Conservation (phyloP, 2,329 filamentous ascomycete species). For the Davidsoniella eucalypti region DNA sequence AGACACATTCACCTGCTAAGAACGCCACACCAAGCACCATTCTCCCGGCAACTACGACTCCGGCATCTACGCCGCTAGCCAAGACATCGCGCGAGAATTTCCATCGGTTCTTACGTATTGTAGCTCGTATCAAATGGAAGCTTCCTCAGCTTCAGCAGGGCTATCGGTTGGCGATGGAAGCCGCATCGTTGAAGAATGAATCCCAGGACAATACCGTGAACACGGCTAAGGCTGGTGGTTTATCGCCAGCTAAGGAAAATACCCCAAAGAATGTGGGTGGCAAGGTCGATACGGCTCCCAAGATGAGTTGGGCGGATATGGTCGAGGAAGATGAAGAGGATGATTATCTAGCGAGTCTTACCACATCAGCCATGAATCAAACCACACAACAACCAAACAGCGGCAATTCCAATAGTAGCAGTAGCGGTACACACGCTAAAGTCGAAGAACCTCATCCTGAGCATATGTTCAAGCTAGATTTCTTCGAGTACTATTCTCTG, state of each 20-base stretch:
- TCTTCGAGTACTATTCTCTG: slow-evolving; percentile 59
- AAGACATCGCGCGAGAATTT: slow-evolving; percentile 7
- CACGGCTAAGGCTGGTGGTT: no score
- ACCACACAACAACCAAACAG: not conserved
- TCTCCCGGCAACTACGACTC: not conserved
- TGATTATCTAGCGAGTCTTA: slow-evolving; percentile 12
- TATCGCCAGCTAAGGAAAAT: no score
- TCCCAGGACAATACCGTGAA: no score
- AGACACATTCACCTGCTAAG: not conserved
- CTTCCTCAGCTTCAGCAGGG: slow-evolving; percentile 40
- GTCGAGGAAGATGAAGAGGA: slow-evolving; percentile 15
- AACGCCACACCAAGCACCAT: not conserved
- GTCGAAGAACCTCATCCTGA: slow-evolving; percentile 33
- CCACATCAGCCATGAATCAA: not conserved
- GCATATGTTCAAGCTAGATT: slow-evolving; percentile 59
- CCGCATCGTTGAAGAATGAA: no score
- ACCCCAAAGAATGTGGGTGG: not conserved
- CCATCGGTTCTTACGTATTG: slow-evolving; percentile 13
- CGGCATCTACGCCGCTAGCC: slow-evolving; percentile 3
- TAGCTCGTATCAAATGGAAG: slow-evolving; percentile 43
- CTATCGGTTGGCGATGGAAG: slow-evolving; percentile 32
- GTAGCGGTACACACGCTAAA: not conserved
- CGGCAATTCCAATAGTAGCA: not conserved
- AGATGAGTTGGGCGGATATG: slow-evolving; percentile 8
- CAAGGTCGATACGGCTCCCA: not conserved